Percentiles rank a stretch among this genome's conserved stretches.
These are phyloP conservation scores for Penicillium cosmopolitanum DNA, from an alignment of 495 filamentous ascomycete species.

Conservation along the genomic window DNA sequence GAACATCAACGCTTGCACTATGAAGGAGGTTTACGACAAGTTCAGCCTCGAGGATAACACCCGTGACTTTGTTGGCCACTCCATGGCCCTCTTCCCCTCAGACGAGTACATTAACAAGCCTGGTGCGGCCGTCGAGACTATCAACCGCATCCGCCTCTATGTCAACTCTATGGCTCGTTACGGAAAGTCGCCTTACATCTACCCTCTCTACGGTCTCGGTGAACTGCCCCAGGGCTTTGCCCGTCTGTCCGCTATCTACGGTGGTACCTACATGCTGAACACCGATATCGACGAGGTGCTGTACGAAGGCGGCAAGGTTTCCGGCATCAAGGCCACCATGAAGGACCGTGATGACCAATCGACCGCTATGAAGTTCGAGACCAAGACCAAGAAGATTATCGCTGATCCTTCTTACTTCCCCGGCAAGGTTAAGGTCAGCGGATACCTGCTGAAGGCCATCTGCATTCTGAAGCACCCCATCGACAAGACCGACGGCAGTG, in stretches of 20 bases:
- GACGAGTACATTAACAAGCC: conserved; percentile 79
- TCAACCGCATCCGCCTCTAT: conserved; percentile 92
- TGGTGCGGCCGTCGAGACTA: conserved; percentile 80
- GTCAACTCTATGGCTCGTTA: conserved; percentile 98
- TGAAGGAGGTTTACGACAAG: conserved; percentile 98
- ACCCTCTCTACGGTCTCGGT: conserved; percentile 95
- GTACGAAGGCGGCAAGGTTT: conserved; percentile 78
- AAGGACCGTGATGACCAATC: conserved; percentile 74
- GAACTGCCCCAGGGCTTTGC: conserved; percentile 99
- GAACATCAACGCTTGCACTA: conserved; percentile 75
- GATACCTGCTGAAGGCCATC: conserved; percentile 92
- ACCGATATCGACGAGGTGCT: conserved; percentile 87
- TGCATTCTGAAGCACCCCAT: conserved; percentile 98
- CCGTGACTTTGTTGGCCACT: conserved; percentile 94
- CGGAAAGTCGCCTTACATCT: conserved; percentile 99
- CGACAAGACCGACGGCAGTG: conserved; percentile 79
- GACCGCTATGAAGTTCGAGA: conserved; percentile 89
- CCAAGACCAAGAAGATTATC: conserved; percentile 93
- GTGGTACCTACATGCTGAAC: conserved; percentile 99
- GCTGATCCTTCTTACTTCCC: conserved; percentile 98
- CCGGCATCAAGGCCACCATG: conserved; percentile 97
- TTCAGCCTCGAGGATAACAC: conserved; percentile 92
- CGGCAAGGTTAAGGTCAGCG: conserved; percentile 80
- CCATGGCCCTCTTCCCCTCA: conserved; percentile 92
- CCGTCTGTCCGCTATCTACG: conserved; percentile 95